Percentiles rank a stretch among this genome's conserved stretches.
Conservation (phyloP, 306 rosid species). For the Begonia peltatifolia region DNA sequence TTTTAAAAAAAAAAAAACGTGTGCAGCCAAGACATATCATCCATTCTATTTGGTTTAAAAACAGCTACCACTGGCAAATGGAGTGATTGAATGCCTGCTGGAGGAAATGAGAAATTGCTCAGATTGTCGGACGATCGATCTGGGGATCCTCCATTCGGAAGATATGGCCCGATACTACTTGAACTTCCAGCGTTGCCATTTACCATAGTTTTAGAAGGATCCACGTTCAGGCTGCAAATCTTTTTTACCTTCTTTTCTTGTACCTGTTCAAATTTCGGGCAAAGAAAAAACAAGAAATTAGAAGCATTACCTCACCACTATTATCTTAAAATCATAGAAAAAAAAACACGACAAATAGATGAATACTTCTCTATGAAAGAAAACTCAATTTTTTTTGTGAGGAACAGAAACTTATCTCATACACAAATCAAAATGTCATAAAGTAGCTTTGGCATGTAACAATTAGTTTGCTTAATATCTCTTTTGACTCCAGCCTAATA, state of each 20-base stretch:
- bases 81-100: constrained; percentile 23
- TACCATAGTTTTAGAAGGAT: constrained; percentile 25
- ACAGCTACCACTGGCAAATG: constrained; percentile 47
- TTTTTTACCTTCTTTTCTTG: constrained; percentile 39
- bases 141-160: constrained; percentile 42
- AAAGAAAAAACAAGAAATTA: background rate
- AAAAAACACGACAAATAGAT: too few species aligned
- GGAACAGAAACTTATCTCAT: too few species aligned
- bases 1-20: background rate
- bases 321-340: too few species aligned
- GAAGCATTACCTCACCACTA: too few species aligned
- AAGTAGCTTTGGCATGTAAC: too few species aligned
- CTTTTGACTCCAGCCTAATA: too few species aligned
- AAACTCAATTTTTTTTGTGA: too few species aligned
- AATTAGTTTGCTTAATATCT: too few species aligned
- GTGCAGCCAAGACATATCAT: too few species aligned
- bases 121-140: constrained; percentile 13
- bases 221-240: constrained; percentile 38
- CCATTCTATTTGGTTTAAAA: background rate
- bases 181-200: constrained; percentile 31
- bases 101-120: constrained; percentile 21
- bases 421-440: too few species aligned
- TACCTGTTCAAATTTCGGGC: constrained; percentile 8
- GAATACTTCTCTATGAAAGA: too few species aligned
- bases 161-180: constrained; percentile 19